Percentiles rank a stretch among this genome's conserved stretches.
phyloP scores from a whole-genome alignment of 208 protist species.

The Leishmania lainsoni region DNA sequence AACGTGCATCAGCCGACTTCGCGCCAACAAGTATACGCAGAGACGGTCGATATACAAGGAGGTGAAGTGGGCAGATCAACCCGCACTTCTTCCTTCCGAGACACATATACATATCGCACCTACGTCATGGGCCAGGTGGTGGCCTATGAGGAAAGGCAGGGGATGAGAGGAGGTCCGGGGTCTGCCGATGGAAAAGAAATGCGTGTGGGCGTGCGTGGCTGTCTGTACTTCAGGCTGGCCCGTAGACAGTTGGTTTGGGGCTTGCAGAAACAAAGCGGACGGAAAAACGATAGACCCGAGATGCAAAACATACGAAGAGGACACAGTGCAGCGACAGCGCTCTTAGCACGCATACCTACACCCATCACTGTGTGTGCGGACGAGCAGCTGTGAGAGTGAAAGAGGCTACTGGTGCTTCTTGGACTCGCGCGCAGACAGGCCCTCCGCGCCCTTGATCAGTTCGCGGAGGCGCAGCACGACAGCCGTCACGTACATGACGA shows the following conservation, averaged over 20 bases:
- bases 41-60: background rate
- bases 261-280: background rate
- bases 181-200: background rate
- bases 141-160: background rate
- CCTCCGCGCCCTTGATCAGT: conserved; percentile 15
- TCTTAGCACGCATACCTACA: background rate
- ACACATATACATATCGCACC: background rate
- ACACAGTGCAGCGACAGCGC: background rate
- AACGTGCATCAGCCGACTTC: background rate
- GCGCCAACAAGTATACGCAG: background rate
- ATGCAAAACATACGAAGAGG: no score
- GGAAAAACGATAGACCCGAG: background rate
- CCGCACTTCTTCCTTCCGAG: background rate
- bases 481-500: conserved; percentile 41
- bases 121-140: background rate
- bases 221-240: background rate
- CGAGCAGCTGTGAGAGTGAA: background rate
- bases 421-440: background rate
- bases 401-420: conserved; percentile 37
- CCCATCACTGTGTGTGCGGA: background rate
- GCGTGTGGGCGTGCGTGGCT: background rate
- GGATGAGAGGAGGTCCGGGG: background rate
- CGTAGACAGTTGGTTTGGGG: background rate
- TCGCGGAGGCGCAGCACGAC: conserved; percentile 34
- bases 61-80: background rate